A percentile compares a stretch with the other conserved stretches of the same genome.
phyloP scores from a whole-genome alignment of 2,329 filamentous ascomycete species.

The Venturia carpophila region DNA sequence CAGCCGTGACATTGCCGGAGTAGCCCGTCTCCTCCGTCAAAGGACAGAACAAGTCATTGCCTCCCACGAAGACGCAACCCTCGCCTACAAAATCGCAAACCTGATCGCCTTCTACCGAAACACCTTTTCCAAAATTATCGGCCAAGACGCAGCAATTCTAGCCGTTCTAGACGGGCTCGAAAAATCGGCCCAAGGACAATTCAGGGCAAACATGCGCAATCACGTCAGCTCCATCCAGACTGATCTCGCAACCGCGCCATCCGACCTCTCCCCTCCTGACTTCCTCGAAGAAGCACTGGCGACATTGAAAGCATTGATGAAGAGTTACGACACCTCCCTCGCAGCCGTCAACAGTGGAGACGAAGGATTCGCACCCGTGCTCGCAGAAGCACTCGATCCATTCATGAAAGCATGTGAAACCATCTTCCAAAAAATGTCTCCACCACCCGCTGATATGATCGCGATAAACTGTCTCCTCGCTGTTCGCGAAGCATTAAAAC shows the following conservation, averaged over 20 bases:
- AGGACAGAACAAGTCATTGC: slow-evolving; percentile 87
- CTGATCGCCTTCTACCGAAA: slow-evolving; percentile 80
- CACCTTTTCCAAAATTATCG: slow-evolving; percentile 76
- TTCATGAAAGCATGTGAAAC: slow-evolving; percentile 70
- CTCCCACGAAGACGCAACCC: slow-evolving; percentile 79
- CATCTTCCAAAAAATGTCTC: slow-evolving; percentile 53
- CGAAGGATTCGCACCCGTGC: slow-evolving; percentile 64
- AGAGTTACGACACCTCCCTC: slow-evolving; percentile 77
- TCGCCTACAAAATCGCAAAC: slow-evolving; percentile 85
- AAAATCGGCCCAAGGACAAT: slow-evolving; percentile 71
- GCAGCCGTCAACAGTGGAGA: slow-evolving; percentile 48
- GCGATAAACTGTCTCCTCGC: slow-evolving; percentile 62
- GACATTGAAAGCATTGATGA: slow-evolving; percentile 69
- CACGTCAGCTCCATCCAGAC: slow-evolving; percentile 66
- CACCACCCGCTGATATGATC: slow-evolving; percentile 59
- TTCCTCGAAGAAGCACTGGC: slow-evolving; percentile 77
- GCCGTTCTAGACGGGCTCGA: slow-evolving; percentile 62
- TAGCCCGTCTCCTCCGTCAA: slow-evolving; percentile 76
- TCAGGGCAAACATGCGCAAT: slow-evolving; percentile 72
- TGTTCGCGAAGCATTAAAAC: slow-evolving; percentile 48
- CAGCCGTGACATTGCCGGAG: slow-evolving; percentile 74
- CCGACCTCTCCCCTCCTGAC: slow-evolving; percentile 67
- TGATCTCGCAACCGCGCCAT: slow-evolving; percentile 60
- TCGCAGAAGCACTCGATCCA: slow-evolving; percentile 75
- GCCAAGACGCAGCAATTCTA: slow-evolving; percentile 57